A percentile compares a stretch with the other conserved stretches of the same genome.
Conservation (phyloP, 352 stramenopile genomes). For the Pythium guiyangense region DNA sequence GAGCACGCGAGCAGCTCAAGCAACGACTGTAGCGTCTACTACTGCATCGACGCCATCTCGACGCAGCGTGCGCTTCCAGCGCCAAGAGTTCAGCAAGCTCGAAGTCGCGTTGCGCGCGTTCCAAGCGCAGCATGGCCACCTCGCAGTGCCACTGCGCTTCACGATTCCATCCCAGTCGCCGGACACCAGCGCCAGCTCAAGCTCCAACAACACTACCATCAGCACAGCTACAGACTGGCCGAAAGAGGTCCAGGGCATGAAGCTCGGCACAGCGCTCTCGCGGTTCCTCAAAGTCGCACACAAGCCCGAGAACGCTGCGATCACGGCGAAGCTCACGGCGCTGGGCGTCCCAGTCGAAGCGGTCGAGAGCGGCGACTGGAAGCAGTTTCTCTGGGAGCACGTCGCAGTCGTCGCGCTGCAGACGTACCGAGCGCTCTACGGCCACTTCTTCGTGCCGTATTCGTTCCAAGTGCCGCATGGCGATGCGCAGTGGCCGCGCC, state of each 20-base stretch:
- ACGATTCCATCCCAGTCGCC: conserved; percentile 11
- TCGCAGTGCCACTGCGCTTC: conserved; percentile 30
- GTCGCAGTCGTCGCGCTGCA: conserved; percentile 23
- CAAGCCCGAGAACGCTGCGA: conserved; percentile 15
- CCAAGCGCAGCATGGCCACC: conserved; percentile 24
- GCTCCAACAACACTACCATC: not conserved
- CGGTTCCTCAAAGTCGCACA: conserved; percentile 32
- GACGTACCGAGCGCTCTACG: conserved; percentile 20
- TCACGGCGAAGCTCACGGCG: conserved; percentile 14
- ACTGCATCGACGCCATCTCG: not conserved
- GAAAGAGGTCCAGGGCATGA: conserved; percentile 27
- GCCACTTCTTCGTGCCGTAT: conserved; percentile 29
- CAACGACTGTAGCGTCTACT: too few relatives aligned
- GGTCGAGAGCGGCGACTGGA: conserved; percentile 17
- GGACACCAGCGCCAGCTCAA: not conserved
- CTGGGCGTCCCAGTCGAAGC: conserved; percentile 19
- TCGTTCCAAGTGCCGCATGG: conserved; percentile 24
- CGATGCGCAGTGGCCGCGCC: conserved; percentile 19
- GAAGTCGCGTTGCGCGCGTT: conserved; percentile 29
- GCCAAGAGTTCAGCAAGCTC: conserved; percentile 23
- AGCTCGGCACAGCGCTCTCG: conserved; percentile 34
- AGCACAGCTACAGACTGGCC: conserved; percentile 10
- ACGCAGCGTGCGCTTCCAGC: conserved; percentile 15
- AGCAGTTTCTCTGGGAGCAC: conserved; percentile 27
- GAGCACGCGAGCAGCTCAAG: too few relatives aligned